Percentiles rank a stretch among this genome's conserved stretches.
Evolutionary conservation across 1,139 yeast species (phyloP).

Genomic region (Blastobotrys arbuscula): DNA sequence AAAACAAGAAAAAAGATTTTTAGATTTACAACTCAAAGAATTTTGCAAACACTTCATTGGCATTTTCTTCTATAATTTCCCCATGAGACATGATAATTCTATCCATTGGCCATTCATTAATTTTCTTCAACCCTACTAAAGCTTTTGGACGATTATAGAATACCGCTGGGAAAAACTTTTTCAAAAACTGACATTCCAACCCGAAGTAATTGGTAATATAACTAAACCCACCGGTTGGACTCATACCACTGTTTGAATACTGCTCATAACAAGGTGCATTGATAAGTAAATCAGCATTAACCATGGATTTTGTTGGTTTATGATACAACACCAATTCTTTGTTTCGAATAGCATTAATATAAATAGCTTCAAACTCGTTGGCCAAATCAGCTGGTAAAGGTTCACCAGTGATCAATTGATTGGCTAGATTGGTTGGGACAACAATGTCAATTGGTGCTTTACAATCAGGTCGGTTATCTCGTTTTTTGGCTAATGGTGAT

Average conservation of each 20-base stretch:
- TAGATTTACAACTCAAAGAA: neutral
- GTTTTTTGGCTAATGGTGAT: constrained; percentile 36
- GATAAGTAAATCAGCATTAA: constrained; percentile 54
- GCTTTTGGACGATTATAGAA: constrained; percentile 5
- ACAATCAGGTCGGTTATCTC: constrained; percentile 18
- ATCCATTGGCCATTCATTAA: constrained; percentile 45
- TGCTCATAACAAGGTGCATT: constrained; percentile 46
- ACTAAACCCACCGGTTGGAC: constrained; percentile 42
- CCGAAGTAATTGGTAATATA: constrained; percentile 38
- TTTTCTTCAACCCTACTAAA: constrained; percentile 33
- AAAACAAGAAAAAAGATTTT: too few species aligned
- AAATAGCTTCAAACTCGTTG: constrained; percentile 48
- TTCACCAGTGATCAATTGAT: constrained; percentile 21
- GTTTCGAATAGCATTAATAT: constrained; percentile 49
- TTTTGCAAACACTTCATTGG: constrained; percentile 30
- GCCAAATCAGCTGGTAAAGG: constrained; percentile 26
- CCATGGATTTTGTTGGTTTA: constrained; percentile 41
- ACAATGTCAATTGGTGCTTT: constrained; percentile 37
- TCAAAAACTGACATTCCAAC: constrained; percentile 32
- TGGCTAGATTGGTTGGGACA: constrained; percentile 32
- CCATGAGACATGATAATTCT: constrained; percentile 56
- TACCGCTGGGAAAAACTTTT: constrained; percentile 23
- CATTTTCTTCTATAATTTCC: constrained; percentile 44
- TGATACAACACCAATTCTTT: constrained; percentile 52
- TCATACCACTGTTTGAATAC: constrained; percentile 35